Evolutionary conservation across 129 eudicot species (phyloP), one percentile per base, ranked within the genome.

Genomic region (Chrysanthemum makinoi): DNA sequence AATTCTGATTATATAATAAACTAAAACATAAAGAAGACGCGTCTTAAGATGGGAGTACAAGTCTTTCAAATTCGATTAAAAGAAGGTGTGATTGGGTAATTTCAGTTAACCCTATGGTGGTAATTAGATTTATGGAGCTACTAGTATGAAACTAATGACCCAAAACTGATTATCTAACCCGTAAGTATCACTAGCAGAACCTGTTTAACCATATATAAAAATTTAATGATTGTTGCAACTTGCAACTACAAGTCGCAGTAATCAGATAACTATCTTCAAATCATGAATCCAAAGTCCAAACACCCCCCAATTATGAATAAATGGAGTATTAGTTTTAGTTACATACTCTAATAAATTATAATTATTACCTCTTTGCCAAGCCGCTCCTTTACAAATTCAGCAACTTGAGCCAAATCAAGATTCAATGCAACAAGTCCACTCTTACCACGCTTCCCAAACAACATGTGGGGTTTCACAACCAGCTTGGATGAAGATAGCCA

Each of bases 381-480:
- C 15, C 92, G 85, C 18, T 76, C 79, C 70, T 86, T 88, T 49
- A 91, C 92, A 80, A 91, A 91, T 63, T 81, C 90, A 26, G 92
- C 92, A 82, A 91, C 97, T 84, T 82, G 82, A 69, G 97, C 96
- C 15, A 88, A 77, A 77, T 91, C 90, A 47, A 91, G 69, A 66
- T 91, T 88, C 53, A 91, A 84, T 20, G 92, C 96, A 33, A 91
- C 97, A 69, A 91, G 75, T 16, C 97, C 97, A 78, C 97, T 88
- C 84, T 91, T 91, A 54, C 96, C 95, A 75, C 97, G 91, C 79
- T 91, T 91, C 57, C 97, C 97, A 49, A 91, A 91, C 66, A 91
- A 72, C 97, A 91, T 91, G 74, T 91, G 96, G 4, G 97, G 97
- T 76, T 91, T 91, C 33, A 91, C 97, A 80, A 88, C 97, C 69